phyloP scores from a whole-genome alignment of 1,284 basidiomycete species.

The Pseudozyma tsukubaensis region DNA sequence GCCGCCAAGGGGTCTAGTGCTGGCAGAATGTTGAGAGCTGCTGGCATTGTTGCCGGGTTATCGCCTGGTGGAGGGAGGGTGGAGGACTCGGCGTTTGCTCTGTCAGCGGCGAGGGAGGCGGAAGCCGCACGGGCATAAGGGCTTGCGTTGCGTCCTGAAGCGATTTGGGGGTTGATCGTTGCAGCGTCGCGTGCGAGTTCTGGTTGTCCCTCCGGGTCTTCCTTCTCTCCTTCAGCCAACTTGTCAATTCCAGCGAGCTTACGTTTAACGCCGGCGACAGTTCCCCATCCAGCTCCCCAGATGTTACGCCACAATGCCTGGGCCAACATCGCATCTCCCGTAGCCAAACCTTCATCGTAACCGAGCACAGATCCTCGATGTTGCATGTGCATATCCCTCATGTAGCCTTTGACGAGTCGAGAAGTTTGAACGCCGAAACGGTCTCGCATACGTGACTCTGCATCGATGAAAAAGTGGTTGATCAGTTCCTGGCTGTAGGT shows the following conservation, averaged over 20 bases:
- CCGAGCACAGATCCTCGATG: constrained; percentile 86
- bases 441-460: constrained; percentile 86
- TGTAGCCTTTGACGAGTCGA: constrained; percentile 84
- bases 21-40: constrained; percentile 15
- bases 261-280: constrained; percentile 69
- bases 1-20: constrained; percentile 44
- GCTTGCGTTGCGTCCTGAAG: constrained; percentile 25
- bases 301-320: constrained; percentile 92
- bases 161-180: constrained; percentile 40
- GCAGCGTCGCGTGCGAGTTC: constrained; percentile 69
- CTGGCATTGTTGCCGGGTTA: constrained; percentile 34
- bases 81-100: constrained; percentile 17
- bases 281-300: constrained; percentile 73
- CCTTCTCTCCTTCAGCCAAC: constrained; percentile 52
- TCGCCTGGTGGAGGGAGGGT: constrained; percentile 22
- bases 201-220: constrained; percentile 70
- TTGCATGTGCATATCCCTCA: constrained; percentile 89
- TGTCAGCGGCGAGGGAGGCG: constrained; percentile 28
- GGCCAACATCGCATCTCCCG: constrained; percentile 73
- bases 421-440: constrained; percentile 80
- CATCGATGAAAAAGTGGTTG: constrained; percentile 95
- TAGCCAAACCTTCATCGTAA: constrained; percentile 80
- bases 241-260: constrained; percentile 60
- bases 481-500: constrained; percentile 83
- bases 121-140: constrained; percentile 39